A percentile compares a stretch with the other conserved stretches of the same genome.
These are phyloP conservation scores for Ascoidea rubescens DNA, from an alignment of 805 yeast species.

Conservation along the genomic window DNA sequence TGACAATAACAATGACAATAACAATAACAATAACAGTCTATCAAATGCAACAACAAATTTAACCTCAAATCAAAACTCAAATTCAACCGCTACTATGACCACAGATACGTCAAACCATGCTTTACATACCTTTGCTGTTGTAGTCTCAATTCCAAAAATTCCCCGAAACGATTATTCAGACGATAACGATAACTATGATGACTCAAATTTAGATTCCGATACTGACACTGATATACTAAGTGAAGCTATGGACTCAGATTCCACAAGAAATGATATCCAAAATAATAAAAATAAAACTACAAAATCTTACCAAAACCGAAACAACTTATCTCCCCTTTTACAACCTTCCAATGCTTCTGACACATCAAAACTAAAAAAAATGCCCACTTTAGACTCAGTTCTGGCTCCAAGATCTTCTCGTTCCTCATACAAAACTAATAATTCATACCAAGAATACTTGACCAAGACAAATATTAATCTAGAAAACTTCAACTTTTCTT, in stretches of 20 bases:
- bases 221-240: not conserved
- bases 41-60: not conserved
- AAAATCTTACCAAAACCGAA: not conserved
- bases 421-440: not conserved
- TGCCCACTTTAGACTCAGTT: not conserved
- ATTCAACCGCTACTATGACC: not conserved
- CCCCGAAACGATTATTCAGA: not conserved
- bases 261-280: not conserved
- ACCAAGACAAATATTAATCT: conserved; percentile 6
- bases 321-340: not conserved
- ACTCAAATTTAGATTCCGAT: not conserved
- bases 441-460: not conserved
- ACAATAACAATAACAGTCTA: not conserved
- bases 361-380: not conserved
- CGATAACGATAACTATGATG: not conserved
- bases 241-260: not conserved
- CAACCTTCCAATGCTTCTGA: conserved; percentile 1
- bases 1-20: not conserved
- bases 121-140: conserved; percentile 9
- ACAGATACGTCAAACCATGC: too few relatives aligned
- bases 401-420: not conserved
- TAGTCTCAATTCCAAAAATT: conserved; percentile 6
- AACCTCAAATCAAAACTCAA: not conserved
- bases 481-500: not conserved
- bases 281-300: not conserved